Evolutionary conservation across 208 protist genomes (phyloP), one percentile per base, ranked within the genome.

Genomic region (Chromosphaera perkinsii): DNA sequence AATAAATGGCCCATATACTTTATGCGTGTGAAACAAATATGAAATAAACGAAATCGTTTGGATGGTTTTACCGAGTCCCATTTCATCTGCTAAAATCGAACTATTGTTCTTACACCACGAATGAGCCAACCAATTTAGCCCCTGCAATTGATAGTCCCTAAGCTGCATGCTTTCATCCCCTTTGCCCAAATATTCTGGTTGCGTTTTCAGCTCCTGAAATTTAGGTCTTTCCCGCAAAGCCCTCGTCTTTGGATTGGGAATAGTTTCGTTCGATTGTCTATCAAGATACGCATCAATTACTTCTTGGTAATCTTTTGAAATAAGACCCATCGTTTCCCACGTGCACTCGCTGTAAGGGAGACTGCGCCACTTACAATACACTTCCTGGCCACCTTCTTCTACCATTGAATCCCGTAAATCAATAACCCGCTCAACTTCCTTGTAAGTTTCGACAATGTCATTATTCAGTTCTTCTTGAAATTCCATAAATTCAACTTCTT

Each of bases 131-230:
- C 91, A 98, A 65, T 94, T 92, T 4, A 98, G 86, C 12, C 94
- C 95, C 43, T 90, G 85, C n/a, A 96, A 48, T 78, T 98, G 94
- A 60, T 97, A 97, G 22, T 80, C 61, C 64, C 90, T 87, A 62
- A 96, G 48, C 37, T 0, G 4, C 1, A 39, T 33, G 7, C 26
- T 39, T 45, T 45, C 40, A 17, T n/a, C 40, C 55, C 20, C 12
- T 9, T 47, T 10, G 5, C 58, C 43, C 14, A 66, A 22, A 32
- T 47, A 69, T 4, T 17, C 22, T 12, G 64, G 64, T 33, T 69
- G 67, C 24, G 4, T 54, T 42, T 63, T 73, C 20, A 56, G 0
- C 32, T 60, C 51, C 10, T 56, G 36, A 33, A 69, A 54, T 17
- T 42, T 29, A 3, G 49, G 36, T 29, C 47, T 4, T 10, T 45